Evolutionary conservation across 495 filamentous ascomycete genomes (phyloP).

Genomic region (Podospora pseudocomata): DNA sequence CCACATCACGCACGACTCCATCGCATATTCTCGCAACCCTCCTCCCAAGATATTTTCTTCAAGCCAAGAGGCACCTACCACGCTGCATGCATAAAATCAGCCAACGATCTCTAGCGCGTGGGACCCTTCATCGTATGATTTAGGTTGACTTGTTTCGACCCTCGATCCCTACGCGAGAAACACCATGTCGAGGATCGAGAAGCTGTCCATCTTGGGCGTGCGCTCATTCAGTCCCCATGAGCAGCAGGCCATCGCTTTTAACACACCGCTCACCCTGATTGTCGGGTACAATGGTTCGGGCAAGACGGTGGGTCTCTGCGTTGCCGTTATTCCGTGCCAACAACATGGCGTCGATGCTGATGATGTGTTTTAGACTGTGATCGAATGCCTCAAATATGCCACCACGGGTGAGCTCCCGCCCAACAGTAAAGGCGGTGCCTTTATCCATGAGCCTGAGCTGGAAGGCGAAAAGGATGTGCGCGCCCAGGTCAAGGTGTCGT

Average conservation of each 20-base stretch:
- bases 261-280: constrained; percentile 87
- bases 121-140: constrained; percentile 3
- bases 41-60: not conserved
- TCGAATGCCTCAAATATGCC: constrained; percentile 98
- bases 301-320: constrained; percentile 57
- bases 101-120: not conserved
- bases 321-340: constrained; percentile 34
- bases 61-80: not conserved
- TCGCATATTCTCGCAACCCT: not conserved
- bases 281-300: constrained; percentile 96
- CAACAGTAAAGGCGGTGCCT: constrained; percentile 90
- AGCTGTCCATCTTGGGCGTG: constrained; percentile 79
- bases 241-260: constrained; percentile 81
- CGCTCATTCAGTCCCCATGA: constrained; percentile 82
- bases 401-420: constrained; percentile 92
- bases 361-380: constrained; percentile 66
- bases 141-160: not conserved
- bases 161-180: constrained; percentile 7
- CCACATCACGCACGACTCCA: not conserved
- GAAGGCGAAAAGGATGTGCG: constrained; percentile 85
- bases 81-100: not conserved
- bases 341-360: constrained; percentile 14
- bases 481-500: constrained; percentile 87
- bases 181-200: constrained; percentile 75
- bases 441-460: constrained; percentile 92